phyloP scores from a whole-genome alignment of 2,329 filamentous ascomycete species.

The Cercospora beticola region DNA sequence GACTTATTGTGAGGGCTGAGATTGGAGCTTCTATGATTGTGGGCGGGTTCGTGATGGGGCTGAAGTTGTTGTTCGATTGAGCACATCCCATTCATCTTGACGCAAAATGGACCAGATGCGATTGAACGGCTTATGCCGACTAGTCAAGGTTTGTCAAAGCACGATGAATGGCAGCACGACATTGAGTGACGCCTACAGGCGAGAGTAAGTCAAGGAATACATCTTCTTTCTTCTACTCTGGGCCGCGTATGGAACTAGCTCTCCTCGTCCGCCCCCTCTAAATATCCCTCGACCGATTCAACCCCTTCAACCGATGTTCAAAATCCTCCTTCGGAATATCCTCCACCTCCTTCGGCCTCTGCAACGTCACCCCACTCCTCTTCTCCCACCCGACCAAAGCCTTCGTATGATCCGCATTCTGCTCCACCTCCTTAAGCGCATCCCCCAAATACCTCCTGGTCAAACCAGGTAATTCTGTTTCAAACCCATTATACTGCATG shows the following conservation, averaged over 20 bases:
- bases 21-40: neutral
- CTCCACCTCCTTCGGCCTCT: conserved; percentile 32
- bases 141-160: neutral
- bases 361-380: conserved; percentile 37
- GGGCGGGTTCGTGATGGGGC: neutral
- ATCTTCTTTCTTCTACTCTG: neutral
- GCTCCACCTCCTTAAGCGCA: conserved; percentile 34
- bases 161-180: neutral
- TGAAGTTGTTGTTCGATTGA: neutral
- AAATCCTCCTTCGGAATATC: conserved; percentile 31
- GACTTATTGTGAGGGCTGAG: neutral
- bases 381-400: conserved; percentile 41
- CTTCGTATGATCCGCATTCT: conserved; percentile 39
- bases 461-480: conserved; percentile 36
- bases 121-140: neutral
- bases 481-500: conserved; percentile 36
- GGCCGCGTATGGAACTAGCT: neutral
- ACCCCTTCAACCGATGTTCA: conserved; percentile 32
- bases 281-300: conserved; percentile 25
- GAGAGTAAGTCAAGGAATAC: neutral
- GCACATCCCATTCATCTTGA: neutral
- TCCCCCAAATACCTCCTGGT: conserved; percentile 37
- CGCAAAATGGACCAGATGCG: no score
- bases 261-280: neutral
- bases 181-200: neutral